These are phyloP conservation scores for Leishmania guyanensis DNA, from an alignment of 208 protist genomes.

Conservation along the genomic window DNA sequence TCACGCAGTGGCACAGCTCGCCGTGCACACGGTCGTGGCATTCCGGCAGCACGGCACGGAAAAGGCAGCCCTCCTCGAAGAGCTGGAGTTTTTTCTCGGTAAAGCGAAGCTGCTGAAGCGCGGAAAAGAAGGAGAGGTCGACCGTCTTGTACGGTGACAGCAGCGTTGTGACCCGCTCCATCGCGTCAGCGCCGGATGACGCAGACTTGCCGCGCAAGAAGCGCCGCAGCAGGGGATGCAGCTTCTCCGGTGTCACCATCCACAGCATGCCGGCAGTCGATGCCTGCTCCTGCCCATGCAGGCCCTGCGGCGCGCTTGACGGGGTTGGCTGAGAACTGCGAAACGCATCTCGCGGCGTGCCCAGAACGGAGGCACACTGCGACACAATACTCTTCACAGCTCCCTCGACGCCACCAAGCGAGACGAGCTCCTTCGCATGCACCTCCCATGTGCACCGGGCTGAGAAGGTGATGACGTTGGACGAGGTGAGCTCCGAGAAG, in stretches of 20 bases:
- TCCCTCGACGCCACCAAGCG: conserved; percentile 67
- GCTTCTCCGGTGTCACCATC: conserved; percentile 76
- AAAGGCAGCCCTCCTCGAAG: conserved; percentile 88
- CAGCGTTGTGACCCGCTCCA: conserved; percentile 88
- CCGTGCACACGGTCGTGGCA: conserved; percentile 86
- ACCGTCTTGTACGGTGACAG: conserved; percentile 78
- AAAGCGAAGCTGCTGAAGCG: conserved; percentile 89
- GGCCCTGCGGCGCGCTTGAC: conserved; percentile 38
- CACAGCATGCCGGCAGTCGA: conserved; percentile 85
- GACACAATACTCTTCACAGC: conserved; percentile 66
- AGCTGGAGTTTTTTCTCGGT: conserved; percentile 92
- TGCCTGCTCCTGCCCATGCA: conserved; percentile 86
- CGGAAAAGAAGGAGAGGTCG: conserved; percentile 88
- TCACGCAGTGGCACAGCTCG: conserved; percentile 90
- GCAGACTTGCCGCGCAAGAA: conserved; percentile 66
- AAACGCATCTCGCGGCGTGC: conserved; percentile 77
- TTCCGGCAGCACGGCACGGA: conserved; percentile 86
- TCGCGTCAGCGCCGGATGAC: conserved; percentile 84
- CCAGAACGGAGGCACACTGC: conserved; percentile 74
- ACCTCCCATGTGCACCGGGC: conserved; percentile 73
- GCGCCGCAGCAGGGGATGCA: conserved; percentile 68
- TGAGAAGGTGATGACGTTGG: conserved; percentile 49
- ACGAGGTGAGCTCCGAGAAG: conserved; percentile 69
- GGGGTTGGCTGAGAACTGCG: conserved; percentile 73
- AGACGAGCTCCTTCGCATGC: conserved; percentile 60